These are phyloP conservation scores for Dothiorella sarmentorum DNA, from an alignment of 2,329 filamentous ascomycete species.

Conservation along the genomic window DNA sequence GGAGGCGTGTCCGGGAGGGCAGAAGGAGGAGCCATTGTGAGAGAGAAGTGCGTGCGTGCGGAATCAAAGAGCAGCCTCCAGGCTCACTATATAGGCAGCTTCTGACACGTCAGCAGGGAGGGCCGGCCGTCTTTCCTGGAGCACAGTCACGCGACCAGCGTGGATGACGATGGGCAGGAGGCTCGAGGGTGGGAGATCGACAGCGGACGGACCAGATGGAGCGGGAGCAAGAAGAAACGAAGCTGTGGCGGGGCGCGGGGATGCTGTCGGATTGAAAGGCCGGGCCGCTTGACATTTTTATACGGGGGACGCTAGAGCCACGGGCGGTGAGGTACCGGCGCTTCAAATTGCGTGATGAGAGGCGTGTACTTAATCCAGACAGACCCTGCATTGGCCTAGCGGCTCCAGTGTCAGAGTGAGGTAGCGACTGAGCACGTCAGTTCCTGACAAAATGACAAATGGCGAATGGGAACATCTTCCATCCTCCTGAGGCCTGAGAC, in stretches of 20 bases:
- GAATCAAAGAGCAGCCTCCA: background rate
- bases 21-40: conserved; percentile 18
- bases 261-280: background rate
- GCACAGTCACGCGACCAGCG: conserved; percentile 15
- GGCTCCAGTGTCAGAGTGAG: conserved; percentile 13
- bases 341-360: conserved; percentile 17
- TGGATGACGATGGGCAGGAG: background rate
- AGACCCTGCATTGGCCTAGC: background rate
- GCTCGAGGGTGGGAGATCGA: conserved; percentile 1
- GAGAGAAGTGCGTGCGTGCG: background rate
- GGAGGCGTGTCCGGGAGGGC: conserved; percentile 17
- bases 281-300: conserved; percentile 1
- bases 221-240: background rate
- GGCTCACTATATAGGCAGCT: background rate
- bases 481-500: background rate
- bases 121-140: background rate
- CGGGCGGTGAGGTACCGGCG: conserved; percentile 11
- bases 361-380: background rate
- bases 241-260: background rate
- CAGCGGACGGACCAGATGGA: background rate
- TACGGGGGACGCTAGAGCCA: background rate
- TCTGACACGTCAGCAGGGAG: conserved; percentile 12
- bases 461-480: background rate
- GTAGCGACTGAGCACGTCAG: conserved; percentile 16
- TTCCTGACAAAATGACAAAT: conserved; percentile 5